A percentile compares a stretch with the other conserved stretches of the same genome.
Conservation (phyloP, 2,329 filamentous ascomycete species). For the Botrytis aclada region DNA sequence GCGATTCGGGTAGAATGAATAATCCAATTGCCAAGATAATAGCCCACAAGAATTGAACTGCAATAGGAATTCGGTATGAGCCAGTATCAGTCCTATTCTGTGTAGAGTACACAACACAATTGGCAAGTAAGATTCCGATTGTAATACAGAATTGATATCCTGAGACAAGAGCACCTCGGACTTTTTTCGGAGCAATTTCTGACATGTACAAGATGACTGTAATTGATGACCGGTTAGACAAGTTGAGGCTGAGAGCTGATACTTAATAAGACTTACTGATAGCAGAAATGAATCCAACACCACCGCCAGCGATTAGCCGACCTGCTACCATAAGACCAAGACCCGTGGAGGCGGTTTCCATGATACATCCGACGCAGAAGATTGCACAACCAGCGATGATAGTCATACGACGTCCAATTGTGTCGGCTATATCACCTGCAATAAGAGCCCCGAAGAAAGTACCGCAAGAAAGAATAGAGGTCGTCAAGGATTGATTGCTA, state of each 20-base stretch:
- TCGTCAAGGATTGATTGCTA: conserved; percentile 58
- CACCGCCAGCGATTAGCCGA: conserved; percentile 71
- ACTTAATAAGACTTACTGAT: conserved; percentile 44
- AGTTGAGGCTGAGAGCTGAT: conserved; percentile 57
- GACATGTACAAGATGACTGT: conserved; percentile 73
- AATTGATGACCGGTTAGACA: conserved; percentile 51
- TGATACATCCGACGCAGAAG: conserved; percentile 63
- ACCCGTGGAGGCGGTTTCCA: conserved; percentile 62
- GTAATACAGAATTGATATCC: conserved; percentile 84
- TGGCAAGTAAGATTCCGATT: conserved; percentile 71
- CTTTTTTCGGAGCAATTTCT: conserved; percentile 59
- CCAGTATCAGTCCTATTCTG: conserved; percentile 58
- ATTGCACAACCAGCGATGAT: conserved; percentile 61
- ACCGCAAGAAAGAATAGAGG: conserved; percentile 67
- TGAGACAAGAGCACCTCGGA: conserved; percentile 73
- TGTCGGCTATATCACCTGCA: conserved; percentile 74
- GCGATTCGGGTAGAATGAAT: conserved; percentile 77
- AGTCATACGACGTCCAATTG: conserved; percentile 67
- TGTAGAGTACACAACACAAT: conserved; percentile 71
- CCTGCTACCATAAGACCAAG: conserved; percentile 48
- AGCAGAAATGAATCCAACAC: conserved; percentile 77
- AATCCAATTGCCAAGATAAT: conserved; percentile 70
- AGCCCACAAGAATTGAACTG: conserved; percentile 77
- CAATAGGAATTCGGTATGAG: conserved; percentile 78
- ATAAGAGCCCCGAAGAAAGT: conserved; percentile 80